phyloP scores from a whole-genome alignment of 2,329 filamentous ascomycete species.

The Mycocentrospora acerina region DNA sequence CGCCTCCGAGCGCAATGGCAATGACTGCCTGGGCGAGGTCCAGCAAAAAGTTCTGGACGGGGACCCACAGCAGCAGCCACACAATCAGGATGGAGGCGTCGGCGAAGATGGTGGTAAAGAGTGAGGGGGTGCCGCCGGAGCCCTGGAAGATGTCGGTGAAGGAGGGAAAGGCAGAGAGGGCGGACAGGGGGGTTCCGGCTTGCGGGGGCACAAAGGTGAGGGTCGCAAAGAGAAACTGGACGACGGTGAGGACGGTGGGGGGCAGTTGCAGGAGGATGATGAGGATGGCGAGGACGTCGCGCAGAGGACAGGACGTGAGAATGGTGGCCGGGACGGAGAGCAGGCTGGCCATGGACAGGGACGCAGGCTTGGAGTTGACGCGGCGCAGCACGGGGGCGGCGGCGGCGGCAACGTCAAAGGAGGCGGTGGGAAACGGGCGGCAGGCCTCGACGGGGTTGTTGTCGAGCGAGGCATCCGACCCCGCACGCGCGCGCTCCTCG shows the following conservation, averaged over 20 bases:
- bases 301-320: slow-evolving; percentile 83
- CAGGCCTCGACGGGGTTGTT: slow-evolving; percentile 39
- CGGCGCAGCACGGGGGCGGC: slow-evolving; percentile 58
- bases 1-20: slow-evolving; percentile 84
- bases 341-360: slow-evolving; percentile 65
- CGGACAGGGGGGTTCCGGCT: slow-evolving; percentile 72
- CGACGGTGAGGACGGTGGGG: slow-evolving; percentile 80
- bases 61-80: slow-evolving; percentile 86
- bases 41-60: slow-evolving; percentile 82
- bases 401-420: slow-evolving; percentile 45
- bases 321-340: slow-evolving; percentile 82
- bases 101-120: slow-evolving; percentile 81
- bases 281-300: slow-evolving; percentile 94
- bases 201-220: slow-evolving; percentile 85
- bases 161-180: slow-evolving; percentile 71
- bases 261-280: slow-evolving; percentile 94
- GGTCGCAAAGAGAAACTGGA: slow-evolving; percentile 89
- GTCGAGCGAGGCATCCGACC: slow-evolving; percentile 48
- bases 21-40: slow-evolving; percentile 93
- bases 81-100: slow-evolving; percentile 80
- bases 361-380: slow-evolving; percentile 64
- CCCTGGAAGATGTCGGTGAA: slow-evolving; percentile 91
- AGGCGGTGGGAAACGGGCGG: slow-evolving; percentile 31
- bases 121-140: slow-evolving; percentile 79
- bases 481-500: slow-evolving; percentile 41